These are phyloP conservation scores for Mallotus nudiflorus DNA, from an alignment of 345 rosid species.

Conservation along the genomic window DNA sequence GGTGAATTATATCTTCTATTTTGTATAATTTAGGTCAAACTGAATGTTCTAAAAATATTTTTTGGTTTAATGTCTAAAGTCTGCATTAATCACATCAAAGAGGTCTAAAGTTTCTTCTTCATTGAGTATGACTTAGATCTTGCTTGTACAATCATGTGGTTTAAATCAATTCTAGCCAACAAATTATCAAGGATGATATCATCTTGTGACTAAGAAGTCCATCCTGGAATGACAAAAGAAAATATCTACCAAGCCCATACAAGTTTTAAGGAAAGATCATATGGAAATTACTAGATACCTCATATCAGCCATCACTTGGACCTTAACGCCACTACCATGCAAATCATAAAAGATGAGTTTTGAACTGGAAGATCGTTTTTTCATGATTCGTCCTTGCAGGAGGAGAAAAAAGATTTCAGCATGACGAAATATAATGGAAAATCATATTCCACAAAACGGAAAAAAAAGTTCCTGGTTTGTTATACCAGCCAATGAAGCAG, in stretches of 20 bases:
- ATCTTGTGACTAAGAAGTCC: too few relatives aligned
- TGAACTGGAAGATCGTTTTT: constrained; percentile 79
- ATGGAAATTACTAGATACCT: constrained; percentile 43
- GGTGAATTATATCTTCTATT: too few relatives aligned
- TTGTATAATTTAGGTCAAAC: too few relatives aligned
- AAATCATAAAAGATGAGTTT: constrained; percentile 91
- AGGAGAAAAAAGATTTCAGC: constrained; percentile 1
- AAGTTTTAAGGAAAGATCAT: not conserved
- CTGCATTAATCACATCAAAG: too few relatives aligned
- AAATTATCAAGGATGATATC: too few relatives aligned
- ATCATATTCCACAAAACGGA: not conserved
- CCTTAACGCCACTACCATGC: constrained; percentile 68
- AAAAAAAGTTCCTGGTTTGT: not conserved
- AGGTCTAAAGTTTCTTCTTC: too few relatives aligned
- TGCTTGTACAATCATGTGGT: too few relatives aligned
- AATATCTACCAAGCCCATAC: not conserved
- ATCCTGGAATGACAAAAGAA: not conserved
- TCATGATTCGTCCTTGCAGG: constrained; percentile 82
- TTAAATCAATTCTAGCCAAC: too few relatives aligned
- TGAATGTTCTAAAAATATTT: too few relatives aligned
- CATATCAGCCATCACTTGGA: constrained; percentile 95
- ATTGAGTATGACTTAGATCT: too few relatives aligned
- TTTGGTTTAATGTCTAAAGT: too few relatives aligned
- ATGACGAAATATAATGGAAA: not conserved
- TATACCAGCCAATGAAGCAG: constrained; percentile 74